A percentile compares a stretch with the other conserved stretches of the same genome.
Conservation (phyloP, 2,329 filamentous ascomycete genomes). For the Pyrenochaeta sp. region DNA sequence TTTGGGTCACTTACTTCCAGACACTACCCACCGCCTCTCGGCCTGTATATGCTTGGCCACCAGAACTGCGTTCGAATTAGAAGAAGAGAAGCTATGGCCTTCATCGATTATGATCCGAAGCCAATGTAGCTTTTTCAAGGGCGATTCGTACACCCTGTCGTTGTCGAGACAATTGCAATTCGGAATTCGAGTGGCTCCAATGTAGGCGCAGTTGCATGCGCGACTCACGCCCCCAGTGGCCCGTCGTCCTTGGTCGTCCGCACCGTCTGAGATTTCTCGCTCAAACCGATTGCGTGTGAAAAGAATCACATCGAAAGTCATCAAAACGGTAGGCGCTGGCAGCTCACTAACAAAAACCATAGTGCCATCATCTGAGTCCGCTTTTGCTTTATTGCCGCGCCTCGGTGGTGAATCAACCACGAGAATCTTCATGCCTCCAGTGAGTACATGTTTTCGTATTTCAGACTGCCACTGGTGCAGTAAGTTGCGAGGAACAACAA, state of each 20-base stretch:
- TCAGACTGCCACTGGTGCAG: constrained; percentile 85
- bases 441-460: constrained; percentile 76
- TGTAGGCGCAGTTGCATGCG: constrained; percentile 50
- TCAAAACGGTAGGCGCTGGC: constrained; percentile 65
- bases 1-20: constrained; percentile 63
- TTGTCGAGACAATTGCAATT: constrained; percentile 55
- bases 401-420: constrained; percentile 58
- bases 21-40: constrained; percentile 85
- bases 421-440: constrained; percentile 67
- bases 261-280: constrained; percentile 64
- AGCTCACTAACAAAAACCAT: constrained; percentile 56
- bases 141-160: constrained; percentile 61
- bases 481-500: constrained; percentile 84
- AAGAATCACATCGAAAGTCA: constrained; percentile 76
- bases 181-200: constrained; percentile 51
- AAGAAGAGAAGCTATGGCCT: constrained; percentile 82
- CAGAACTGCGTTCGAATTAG: constrained; percentile 64
- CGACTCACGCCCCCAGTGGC: constrained; percentile 26
- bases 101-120: constrained; percentile 91
- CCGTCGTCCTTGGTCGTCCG: constrained; percentile 55
- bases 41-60: constrained; percentile 64
- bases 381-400: constrained; percentile 25
- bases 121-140: constrained; percentile 77
- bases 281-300: constrained; percentile 80
- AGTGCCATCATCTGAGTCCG: constrained; percentile 11